Percentiles rank a stretch among this genome's conserved stretches.
phyloP scores from a whole-genome alignment of 1,284 basidiomycete genomes.

The Apiotrichum brassicae region DNA sequence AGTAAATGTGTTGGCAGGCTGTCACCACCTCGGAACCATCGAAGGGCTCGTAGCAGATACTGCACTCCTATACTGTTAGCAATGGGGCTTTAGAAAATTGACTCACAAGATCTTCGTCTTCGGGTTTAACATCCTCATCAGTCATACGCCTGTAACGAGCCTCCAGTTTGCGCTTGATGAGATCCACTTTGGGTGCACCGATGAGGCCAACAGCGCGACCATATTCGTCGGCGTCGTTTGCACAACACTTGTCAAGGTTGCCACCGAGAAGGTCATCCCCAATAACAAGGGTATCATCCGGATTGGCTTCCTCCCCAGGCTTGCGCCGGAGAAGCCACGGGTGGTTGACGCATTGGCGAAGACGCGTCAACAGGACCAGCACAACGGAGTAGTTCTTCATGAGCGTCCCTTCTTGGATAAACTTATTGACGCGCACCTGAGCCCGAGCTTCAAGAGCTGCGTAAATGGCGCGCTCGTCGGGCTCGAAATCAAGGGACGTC shows the following conservation, averaged over 20 bases:
- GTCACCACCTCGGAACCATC: conserved; percentile 34
- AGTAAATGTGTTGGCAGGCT: conserved; percentile 41
- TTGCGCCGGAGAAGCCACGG: conserved; percentile 38
- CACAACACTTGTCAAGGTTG: conserved; percentile 13
- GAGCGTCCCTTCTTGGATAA: conserved; percentile 39
- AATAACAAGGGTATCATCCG: conserved; percentile 30
- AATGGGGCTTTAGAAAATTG: neutral
- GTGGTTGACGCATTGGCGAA: conserved; percentile 35
- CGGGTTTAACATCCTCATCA: conserved; percentile 3
- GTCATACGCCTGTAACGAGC: conserved; percentile 21
- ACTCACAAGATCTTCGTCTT: conserved; percentile 12
- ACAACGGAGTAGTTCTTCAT: conserved; percentile 41
- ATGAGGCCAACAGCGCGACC: conserved; percentile 24
- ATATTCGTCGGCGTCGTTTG: conserved; percentile 25
- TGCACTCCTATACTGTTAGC: conserved; percentile 23
- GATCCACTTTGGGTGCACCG: conserved; percentile 25
- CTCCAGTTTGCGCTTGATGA: conserved; percentile 25
- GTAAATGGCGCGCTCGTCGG: conserved; percentile 45
- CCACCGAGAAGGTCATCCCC: conserved; percentile 31
- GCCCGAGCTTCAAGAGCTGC: conserved; percentile 36
- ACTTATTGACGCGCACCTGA: conserved; percentile 41
- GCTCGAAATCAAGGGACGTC: conserved; percentile 33
- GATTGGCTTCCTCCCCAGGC: conserved; percentile 21
- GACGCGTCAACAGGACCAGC: conserved; percentile 38
- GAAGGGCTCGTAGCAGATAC: conserved; percentile 38